Evolutionary conservation across 352 stramenopile genomes (phyloP).

Genomic region (Phytophthora pluvialis): DNA sequence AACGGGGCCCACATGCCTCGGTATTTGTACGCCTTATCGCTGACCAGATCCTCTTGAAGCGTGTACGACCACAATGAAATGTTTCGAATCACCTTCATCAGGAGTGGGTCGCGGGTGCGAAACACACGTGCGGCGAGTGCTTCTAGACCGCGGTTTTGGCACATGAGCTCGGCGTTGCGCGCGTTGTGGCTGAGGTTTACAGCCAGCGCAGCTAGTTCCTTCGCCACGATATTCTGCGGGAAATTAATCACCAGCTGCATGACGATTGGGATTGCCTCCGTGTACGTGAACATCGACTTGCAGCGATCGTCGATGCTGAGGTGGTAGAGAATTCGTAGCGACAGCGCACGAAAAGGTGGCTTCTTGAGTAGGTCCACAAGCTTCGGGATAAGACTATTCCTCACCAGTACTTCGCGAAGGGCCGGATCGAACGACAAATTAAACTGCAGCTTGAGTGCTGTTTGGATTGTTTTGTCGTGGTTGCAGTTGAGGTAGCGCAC

Average conservation of each 20-base stretch:
- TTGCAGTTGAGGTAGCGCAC: slow-evolving; percentile 83
- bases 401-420: slow-evolving; percentile 86
- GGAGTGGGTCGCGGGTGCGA: slow-evolving; percentile 87
- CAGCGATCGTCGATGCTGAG: slow-evolving; percentile 95
- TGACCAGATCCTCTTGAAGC: slow-evolving; percentile 87
- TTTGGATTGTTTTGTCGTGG: slow-evolving; percentile 88
- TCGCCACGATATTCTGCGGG: slow-evolving; percentile 90
- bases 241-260: slow-evolving; percentile 96
- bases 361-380: slow-evolving; percentile 95
- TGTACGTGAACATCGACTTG: slow-evolving; percentile 96
- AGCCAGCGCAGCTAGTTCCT: slow-evolving; percentile 93
- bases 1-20: slow-evolving; percentile 93
- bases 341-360: slow-evolving; percentile 85
- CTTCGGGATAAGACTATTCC: slow-evolving; percentile 91
- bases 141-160: slow-evolving; percentile 86
- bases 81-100: slow-evolving; percentile 96
- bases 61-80: slow-evolving; percentile 93
- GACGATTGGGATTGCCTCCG: slow-evolving; percentile 93
- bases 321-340: slow-evolving; percentile 94
- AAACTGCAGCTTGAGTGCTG: slow-evolving; percentile 91
- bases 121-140: slow-evolving; percentile 90
- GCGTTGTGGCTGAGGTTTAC: slow-evolving; percentile 94
- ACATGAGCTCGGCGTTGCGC: slow-evolving; percentile 93
- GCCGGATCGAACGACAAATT: slow-evolving; percentile 95
- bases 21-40: slow-evolving; percentile 92